Evolutionary conservation across 257 asterid genomes (phyloP).

Genomic region (Primulina tabacum): DNA sequence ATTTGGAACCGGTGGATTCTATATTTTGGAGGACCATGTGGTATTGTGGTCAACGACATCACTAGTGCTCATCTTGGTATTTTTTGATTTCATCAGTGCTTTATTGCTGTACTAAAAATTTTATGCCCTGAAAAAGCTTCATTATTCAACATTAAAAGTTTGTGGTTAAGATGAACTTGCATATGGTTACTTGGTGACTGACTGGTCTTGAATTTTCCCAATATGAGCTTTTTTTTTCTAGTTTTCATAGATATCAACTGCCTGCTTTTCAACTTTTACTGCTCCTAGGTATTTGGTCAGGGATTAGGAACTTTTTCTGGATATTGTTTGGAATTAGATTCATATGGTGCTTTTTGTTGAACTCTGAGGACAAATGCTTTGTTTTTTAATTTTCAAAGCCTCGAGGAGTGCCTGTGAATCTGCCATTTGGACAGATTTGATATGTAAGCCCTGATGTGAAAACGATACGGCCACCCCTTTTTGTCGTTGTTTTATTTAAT

Average conservation of each 20-base stretch:
- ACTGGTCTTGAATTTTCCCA: background rate
- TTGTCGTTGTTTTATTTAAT: too few relatives aligned
- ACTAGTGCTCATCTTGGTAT: background rate
- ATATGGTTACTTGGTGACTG: background rate
- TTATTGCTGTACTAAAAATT: background rate
- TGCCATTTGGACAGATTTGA: too few relatives aligned
- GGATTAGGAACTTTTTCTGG: too few relatives aligned
- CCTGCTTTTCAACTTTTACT: too few relatives aligned
- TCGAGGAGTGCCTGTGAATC: background rate
- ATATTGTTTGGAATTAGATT: too few relatives aligned
- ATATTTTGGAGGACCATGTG: background rate
- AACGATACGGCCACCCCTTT: background rate
- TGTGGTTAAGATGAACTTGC: background rate
- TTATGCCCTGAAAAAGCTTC: background rate
- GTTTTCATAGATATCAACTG: background rate
- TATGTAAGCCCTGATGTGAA: background rate
- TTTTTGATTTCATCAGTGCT: background rate
- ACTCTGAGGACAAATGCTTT: background rate
- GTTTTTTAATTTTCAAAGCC: background rate
- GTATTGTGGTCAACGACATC: background rate
- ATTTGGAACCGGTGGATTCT: slow-evolving; percentile 1
- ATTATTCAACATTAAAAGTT: too few relatives aligned
- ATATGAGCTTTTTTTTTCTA: too few relatives aligned
- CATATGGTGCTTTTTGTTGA: background rate
- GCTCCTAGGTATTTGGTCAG: too few relatives aligned